A percentile compares a stretch with the other conserved stretches of the same genome.
These are phyloP conservation scores for Phialophora verrucosa DNA, from an alignment of 2,329 filamentous ascomycete species.

Conservation along the genomic window DNA sequence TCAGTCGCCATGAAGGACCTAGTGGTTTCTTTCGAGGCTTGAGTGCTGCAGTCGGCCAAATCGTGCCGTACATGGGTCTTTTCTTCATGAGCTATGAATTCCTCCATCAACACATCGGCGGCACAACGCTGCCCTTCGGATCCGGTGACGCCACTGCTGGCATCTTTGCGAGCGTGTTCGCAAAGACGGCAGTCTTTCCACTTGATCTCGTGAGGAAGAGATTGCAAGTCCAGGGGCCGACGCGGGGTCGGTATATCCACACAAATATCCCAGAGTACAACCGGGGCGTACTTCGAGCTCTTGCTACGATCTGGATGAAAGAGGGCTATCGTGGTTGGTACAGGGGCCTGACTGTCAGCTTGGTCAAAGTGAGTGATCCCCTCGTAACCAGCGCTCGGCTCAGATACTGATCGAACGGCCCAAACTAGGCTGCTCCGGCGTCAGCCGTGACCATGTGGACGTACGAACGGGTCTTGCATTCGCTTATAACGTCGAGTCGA, in stretches of 20 bases:
- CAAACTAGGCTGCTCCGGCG: constrained; percentile 71
- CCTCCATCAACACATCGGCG: constrained; percentile 65
- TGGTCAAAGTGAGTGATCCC: constrained; percentile 71
- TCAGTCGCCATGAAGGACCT: constrained; percentile 74
- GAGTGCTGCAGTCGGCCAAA: constrained; percentile 79
- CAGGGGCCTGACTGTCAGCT: constrained; percentile 81
- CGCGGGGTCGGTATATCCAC: constrained; percentile 76
- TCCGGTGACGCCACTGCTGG: constrained; percentile 84
- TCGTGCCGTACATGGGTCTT: constrained; percentile 94
- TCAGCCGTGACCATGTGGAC: constrained; percentile 95
- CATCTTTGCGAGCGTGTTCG: constrained; percentile 74
- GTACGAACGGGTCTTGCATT: constrained; percentile 75
- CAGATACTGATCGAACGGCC: background rate
- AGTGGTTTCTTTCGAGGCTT: constrained; percentile 88
- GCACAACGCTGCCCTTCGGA: constrained; percentile 68
- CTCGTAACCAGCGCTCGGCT: background rate
- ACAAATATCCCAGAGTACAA: constrained; percentile 84
- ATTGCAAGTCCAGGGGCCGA: constrained; percentile 93
- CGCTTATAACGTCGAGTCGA: constrained; percentile 55
- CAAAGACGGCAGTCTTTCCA: constrained; percentile 91
- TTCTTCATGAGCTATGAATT: constrained; percentile 92
- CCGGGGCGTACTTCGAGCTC: constrained; percentile 66
- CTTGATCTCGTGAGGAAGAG: constrained; percentile 91
- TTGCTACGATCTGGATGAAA: constrained; percentile 68
- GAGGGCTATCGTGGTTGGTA: constrained; percentile 86